Evolutionary conservation across 2,329 filamentous ascomycete genomes (phyloP).

Genomic region (Colletotrichum sp.): DNA sequence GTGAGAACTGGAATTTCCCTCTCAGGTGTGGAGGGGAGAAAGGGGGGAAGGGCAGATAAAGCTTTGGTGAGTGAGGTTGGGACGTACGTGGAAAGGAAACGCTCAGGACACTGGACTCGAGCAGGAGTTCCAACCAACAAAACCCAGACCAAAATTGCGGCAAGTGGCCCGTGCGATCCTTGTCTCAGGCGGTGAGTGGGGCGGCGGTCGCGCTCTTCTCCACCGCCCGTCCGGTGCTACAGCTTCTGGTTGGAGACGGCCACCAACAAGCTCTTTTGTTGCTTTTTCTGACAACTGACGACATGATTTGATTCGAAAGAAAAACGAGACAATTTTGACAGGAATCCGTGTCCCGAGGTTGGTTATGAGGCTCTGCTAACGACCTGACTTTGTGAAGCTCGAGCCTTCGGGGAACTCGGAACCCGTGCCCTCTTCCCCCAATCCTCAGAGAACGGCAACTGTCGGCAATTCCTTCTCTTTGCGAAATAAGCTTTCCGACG

Average conservation of each 20-base stretch:
- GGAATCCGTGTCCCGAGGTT: background rate
- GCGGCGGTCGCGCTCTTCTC: background rate
- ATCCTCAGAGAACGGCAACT: background rate
- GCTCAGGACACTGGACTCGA: background rate
- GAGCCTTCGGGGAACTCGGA: background rate
- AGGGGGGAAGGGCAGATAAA: background rate
- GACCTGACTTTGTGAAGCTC: background rate
- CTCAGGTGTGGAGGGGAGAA: background rate
- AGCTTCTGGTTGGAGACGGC: background rate
- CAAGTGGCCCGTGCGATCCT: background rate
- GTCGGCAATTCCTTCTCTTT: background rate
- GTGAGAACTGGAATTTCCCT: background rate
- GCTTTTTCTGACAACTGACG: background rate
- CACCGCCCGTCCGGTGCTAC: background rate
- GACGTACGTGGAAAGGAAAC: background rate
- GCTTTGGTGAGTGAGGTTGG: background rate
- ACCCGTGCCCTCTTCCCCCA: background rate
- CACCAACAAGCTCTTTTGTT: background rate
- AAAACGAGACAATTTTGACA: background rate
- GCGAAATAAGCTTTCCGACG: background rate
- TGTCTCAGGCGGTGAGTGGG: background rate
- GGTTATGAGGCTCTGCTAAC: background rate
- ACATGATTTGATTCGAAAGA: background rate
- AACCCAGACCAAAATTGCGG: background rate
- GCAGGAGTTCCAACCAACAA: background rate